A percentile compares a stretch with the other conserved stretches of the same genome.
Conservation (phyloP, 371 early-diverging fungal genomes). For the Mucor saturninus region DNA sequence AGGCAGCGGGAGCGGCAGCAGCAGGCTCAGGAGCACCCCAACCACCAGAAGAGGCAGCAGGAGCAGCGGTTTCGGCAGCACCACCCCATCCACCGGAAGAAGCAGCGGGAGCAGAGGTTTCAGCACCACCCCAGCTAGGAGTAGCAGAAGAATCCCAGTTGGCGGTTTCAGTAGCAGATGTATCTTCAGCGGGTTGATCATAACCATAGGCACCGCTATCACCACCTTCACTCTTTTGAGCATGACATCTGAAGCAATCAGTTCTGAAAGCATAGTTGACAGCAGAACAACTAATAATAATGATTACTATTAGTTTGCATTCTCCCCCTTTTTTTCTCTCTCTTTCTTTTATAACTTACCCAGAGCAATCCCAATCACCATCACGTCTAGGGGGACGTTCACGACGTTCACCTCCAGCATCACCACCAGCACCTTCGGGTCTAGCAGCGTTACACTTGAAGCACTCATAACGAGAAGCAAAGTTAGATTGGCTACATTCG, state of each 20-base stretch:
- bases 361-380: constrained; percentile 75
- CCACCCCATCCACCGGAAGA: constrained; percentile 29
- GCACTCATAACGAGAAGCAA: constrained; percentile 63
- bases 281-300: constrained; percentile 59
- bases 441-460: constrained; percentile 67
- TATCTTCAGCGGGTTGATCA: constrained; percentile 14
- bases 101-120: constrained; percentile 25
- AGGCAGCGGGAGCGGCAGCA: constrained; percentile 23
- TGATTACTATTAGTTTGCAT: not conserved
- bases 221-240: constrained; percentile 55
- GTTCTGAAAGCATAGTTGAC: constrained; percentile 69
- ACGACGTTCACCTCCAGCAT: constrained; percentile 39
- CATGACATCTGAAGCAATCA: constrained; percentile 72
- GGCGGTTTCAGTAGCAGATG: constrained; percentile 24
- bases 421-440: constrained; percentile 60
- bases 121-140: constrained; percentile 32
- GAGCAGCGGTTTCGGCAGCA: constrained; percentile 17
- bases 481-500: constrained; percentile 43
- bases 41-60: constrained; percentile 16
- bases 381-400: constrained; percentile 56
- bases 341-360: constrained; percentile 36
- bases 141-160: constrained; percentile 23
- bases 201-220: constrained; percentile 25
- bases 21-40: constrained; percentile 26
- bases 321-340: not conserved